Evolutionary conservation across 2,329 filamentous ascomycete species (phyloP).

Genomic region (Clonostachys byssicola): DNA sequence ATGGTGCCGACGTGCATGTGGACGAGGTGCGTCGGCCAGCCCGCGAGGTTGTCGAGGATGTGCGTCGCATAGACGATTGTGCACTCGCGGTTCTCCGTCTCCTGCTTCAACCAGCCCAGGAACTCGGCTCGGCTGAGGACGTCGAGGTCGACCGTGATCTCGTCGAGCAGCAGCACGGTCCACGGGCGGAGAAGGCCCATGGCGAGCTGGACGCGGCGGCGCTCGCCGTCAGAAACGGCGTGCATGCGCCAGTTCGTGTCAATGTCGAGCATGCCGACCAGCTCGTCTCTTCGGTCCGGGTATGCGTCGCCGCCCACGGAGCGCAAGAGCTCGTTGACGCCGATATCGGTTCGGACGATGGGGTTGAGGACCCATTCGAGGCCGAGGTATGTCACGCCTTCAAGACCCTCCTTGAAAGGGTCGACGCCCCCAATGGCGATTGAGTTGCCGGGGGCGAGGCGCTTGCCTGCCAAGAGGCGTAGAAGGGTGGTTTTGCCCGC

Average conservation of each 20-base stretch:
- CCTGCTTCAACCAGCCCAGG: conserved; percentile 76
- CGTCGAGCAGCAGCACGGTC: conserved; percentile 86
- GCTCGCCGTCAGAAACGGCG: conserved; percentile 88
- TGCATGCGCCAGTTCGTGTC: conserved; percentile 94
- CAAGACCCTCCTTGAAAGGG: conserved; percentile 84
- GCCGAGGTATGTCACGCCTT: conserved; percentile 95
- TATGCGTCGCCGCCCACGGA: conserved; percentile 86
- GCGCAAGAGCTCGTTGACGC: conserved; percentile 77
- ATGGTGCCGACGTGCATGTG: conserved; percentile 91
- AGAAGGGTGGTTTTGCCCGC: conserved; percentile 97
- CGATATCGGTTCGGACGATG: conserved; percentile 93
- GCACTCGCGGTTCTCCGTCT: conserved; percentile 78
- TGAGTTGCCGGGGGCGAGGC: conserved; percentile 72
- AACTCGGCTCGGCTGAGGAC: conserved; percentile 82
- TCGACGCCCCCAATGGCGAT: conserved; percentile 80
- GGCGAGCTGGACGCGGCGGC: conserved; percentile 85
- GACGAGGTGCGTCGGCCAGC: conserved; percentile 92
- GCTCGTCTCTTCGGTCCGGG: conserved; percentile 76
- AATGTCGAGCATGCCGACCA: conserved; percentile 85
- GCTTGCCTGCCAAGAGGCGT: conserved; percentile 90
- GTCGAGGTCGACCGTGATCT: conserved; percentile 96
- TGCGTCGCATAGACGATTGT: conserved; percentile 98
- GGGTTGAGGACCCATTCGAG: conserved; percentile 98
- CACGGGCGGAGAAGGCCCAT: conserved; percentile 94
- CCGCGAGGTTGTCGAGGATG: conserved; percentile 90